Evolutionary conservation across 2,329 filamentous ascomycete genomes (phyloP).

Genomic region (Aspergillus aculeatinus): DNA sequence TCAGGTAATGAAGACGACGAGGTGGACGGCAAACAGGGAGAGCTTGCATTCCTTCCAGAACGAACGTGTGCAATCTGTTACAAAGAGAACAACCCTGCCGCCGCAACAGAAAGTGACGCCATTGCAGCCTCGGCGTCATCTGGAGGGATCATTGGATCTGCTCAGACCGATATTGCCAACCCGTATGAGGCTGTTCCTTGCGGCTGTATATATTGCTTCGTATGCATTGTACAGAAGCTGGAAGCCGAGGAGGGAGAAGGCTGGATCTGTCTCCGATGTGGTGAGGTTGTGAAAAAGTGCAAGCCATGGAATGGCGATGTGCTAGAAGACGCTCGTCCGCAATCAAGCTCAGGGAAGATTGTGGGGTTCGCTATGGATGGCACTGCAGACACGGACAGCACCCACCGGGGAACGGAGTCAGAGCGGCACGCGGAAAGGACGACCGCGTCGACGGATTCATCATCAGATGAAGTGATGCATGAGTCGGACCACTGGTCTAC

Average conservation of each 20-base stretch:
- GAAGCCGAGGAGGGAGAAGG: constrained; percentile 93
- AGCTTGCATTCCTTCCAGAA: constrained; percentile 83
- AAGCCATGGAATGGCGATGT: constrained; percentile 91
- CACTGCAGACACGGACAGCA: constrained; percentile 17
- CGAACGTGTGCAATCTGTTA: constrained; percentile 97
- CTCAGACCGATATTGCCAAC: constrained; percentile 91
- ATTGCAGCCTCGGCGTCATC: constrained; percentile 65
- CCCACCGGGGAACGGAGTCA: constrained; percentile 10
- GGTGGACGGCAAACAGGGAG: constrained; percentile 59
- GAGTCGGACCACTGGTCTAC: constrained; percentile 41
- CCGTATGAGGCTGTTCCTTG: constrained; percentile 90
- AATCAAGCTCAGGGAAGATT: constrained; percentile 39
- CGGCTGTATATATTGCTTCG: constrained; percentile 92
- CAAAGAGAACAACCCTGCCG: constrained; percentile 77
- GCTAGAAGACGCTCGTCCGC: constrained; percentile 48
- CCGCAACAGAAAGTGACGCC: constrained; percentile 71
- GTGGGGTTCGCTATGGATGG: constrained; percentile 43
- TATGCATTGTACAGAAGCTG: constrained; percentile 85
- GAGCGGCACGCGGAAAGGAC: constrained; percentile 14
- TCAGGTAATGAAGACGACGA: constrained; percentile 50
- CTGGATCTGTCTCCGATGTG: constrained; percentile 87
- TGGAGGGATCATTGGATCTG: constrained; percentile 79
- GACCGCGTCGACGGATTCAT: constrained; percentile 28
- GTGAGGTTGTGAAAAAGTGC: constrained; percentile 78
- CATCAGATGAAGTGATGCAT: constrained; percentile 34